Conservation (phyloP, 495 filamentous ascomycete genomes). For the Xylaria grammica region DNA sequence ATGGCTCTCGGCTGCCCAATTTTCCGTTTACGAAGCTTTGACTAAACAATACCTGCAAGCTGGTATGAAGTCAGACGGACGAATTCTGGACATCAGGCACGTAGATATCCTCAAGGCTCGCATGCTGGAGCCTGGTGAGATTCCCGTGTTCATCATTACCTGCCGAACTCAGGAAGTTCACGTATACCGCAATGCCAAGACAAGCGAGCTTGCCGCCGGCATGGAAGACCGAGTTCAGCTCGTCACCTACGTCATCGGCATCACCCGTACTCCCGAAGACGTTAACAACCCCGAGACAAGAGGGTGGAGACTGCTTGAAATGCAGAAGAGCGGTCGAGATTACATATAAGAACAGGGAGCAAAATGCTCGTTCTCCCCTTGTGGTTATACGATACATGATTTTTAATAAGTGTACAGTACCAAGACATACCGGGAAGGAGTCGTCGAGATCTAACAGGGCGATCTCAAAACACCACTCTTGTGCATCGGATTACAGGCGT, state of each 20-base stretch:
- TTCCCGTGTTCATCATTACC: conserved; percentile 95
- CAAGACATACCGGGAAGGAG: conserved; percentile 22
- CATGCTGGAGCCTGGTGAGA: conserved; percentile 94
- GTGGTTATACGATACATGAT: conserved; percentile 27
- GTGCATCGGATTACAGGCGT: conserved; percentile 35
- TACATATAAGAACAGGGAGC: conserved; percentile 61
- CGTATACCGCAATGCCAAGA: conserved; percentile 91
- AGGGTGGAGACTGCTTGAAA: conserved; percentile 95
- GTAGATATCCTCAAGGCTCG: conserved; percentile 89
- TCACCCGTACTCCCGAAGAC: conserved; percentile 90
- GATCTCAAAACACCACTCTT: conserved; percentile 39
- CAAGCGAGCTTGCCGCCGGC: conserved; percentile 86
- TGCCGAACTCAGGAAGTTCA: conserved; percentile 98
- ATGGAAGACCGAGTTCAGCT: conserved; percentile 99
- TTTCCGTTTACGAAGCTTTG: conserved; percentile 89
- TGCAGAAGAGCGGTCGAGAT: conserved; percentile 97
- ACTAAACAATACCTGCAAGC: conserved; percentile 93
- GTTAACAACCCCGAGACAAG: conserved; percentile 95
- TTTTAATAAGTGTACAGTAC: conserved; percentile 38
- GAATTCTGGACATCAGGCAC: conserved; percentile 90
- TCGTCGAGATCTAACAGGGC: conserved; percentile 20
- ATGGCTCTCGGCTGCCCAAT: conserved; percentile 95
- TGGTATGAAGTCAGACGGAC: conserved; percentile 90
- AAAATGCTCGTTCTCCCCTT: conserved; percentile 15
- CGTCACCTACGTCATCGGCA: conserved; percentile 96